Evolutionary conservation across 805 yeast genomes (phyloP).

Genomic region (Ogataea pilisensis): DNA sequence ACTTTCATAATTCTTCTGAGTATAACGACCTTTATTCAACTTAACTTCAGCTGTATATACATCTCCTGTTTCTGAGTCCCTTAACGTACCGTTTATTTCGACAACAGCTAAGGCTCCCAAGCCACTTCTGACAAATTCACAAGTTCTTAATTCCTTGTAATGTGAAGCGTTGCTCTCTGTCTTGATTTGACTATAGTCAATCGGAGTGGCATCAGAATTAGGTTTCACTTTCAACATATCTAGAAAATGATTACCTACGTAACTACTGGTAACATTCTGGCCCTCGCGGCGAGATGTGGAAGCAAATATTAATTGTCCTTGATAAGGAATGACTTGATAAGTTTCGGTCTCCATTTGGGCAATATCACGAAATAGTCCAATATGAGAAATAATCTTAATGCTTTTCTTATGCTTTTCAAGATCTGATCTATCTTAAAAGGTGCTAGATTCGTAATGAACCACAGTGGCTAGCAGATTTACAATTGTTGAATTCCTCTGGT

Average conservation of each 20-base stretch:
- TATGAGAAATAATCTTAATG: constrained; percentile 4
- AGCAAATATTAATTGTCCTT: constrained; percentile 9
- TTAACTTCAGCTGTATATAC: no score
- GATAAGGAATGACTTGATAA: constrained; percentile 7
- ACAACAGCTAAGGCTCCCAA: constrained; percentile 2
- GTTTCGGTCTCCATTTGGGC: background rate
- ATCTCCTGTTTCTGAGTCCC: background rate
- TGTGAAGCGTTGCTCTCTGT: background rate
- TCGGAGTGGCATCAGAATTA: background rate
- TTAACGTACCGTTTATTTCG: constrained; percentile 5
- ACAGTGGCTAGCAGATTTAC: background rate
- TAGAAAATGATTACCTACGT: constrained; percentile 8
- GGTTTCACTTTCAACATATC: constrained; percentile 2
- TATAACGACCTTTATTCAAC: no score
- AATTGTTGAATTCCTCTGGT: background rate
- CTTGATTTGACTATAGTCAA: constrained; percentile 1
- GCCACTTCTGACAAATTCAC: constrained; percentile 1
- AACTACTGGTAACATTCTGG: constrained; percentile 2
- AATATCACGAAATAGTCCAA: constrained; percentile 8
- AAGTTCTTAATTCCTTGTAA: background rate
- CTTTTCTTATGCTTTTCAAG: background rate
- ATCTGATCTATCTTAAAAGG: background rate
- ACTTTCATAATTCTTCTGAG: no score
- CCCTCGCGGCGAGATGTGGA: constrained; percentile 4
- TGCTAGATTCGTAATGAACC: background rate